Base-by-base conservation (phyloP, 139 green algal species). In the Ostreobium quekettii region DNA sequence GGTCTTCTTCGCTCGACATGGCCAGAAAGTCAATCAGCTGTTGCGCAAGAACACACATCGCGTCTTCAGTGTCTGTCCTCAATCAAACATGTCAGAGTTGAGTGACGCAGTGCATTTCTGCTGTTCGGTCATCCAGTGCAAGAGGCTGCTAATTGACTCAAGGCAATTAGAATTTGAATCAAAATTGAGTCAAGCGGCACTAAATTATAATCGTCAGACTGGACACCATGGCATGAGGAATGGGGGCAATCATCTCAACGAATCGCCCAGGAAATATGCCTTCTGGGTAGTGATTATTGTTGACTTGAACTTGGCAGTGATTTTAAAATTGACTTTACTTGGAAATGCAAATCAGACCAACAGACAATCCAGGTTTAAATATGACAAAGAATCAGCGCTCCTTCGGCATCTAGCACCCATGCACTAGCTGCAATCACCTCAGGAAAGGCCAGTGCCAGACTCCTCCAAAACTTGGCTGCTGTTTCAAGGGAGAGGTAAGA, bases 11-110 rank as follows among this genome's bases (percentile, higher is more conserved):
- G 42, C 19, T 19, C 15, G 42, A 11, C 15, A 19, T 53, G 15
- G 42, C 42, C 42, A 53, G 19, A 53, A 53, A 53, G 42, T 53
- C 42, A 19, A 53, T 53, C 19, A 53, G 42, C 42, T 53, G 42
- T 11, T 53, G 42, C 42, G 19, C 15, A 53, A 53, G 42, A 11
- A 53, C 11, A 53, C 11, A 26, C 19, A 26, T 53, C 15, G 15
- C 11, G 19, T 26, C 11, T 53, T 53, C 19, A 26, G 42, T 26
- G 11, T 11, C 42, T 26, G 19, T 11, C 15, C 19, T 53, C 15
- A 53, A 19, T 26, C 11, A 53, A 11, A 53, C 11, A 11, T 53
- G 42, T 11, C 42, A 53, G 19, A 19, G 19, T 53, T 53, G 42
- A 11, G 42, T 11, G 19, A 53, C 15, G 42, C 15, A 53, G 19